phyloP scores from a whole-genome alignment of 2,329 filamentous ascomycete genomes.

The Cercospora zeina region DNA sequence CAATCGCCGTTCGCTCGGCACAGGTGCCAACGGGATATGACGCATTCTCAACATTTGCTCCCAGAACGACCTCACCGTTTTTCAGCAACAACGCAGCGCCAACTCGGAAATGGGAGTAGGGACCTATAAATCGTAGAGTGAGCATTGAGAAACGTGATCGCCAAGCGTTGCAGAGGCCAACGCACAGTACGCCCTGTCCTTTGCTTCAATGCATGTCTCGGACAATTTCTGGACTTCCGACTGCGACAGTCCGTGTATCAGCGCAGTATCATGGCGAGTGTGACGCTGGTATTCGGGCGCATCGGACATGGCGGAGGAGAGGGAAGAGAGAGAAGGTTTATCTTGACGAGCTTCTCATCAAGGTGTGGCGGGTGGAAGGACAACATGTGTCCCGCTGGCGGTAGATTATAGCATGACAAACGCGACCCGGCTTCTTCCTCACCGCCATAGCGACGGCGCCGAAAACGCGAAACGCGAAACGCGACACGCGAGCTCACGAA shows the following conservation, averaged over 20 bases:
- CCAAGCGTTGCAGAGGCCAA: constrained; percentile 23
- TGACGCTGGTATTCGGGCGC: constrained; percentile 39
- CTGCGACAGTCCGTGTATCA: constrained; percentile 57
- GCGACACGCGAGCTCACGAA: background rate
- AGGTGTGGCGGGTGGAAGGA: background rate
- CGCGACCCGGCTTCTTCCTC: background rate
- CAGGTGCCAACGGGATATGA: constrained; percentile 93
- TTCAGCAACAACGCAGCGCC: constrained; percentile 73
- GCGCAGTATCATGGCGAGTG: constrained; percentile 43
- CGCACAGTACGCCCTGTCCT: constrained; percentile 76
- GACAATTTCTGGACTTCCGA: constrained; percentile 67
- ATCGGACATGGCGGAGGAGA: constrained; percentile 40
- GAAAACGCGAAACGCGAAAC: background rate
- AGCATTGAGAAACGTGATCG: background rate
- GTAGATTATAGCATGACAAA: constrained; percentile 3
- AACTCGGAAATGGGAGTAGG: constrained; percentile 89
- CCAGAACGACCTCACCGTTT: constrained; percentile 55
- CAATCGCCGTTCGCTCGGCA: constrained; percentile 87
- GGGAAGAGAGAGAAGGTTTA: constrained; percentile 25
- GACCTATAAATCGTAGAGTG: constrained; percentile 52
- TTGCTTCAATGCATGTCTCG: constrained; percentile 66
- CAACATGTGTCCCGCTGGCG: constrained; percentile 8
- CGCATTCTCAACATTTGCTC: constrained; percentile 92
- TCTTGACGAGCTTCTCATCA: constrained; percentile 1
- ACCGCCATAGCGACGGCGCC: constrained; percentile 6